These are phyloP conservation scores for Myochromella boudieri DNA, from an alignment of 768 basidiomycete genomes.

Conservation along the genomic window DNA sequence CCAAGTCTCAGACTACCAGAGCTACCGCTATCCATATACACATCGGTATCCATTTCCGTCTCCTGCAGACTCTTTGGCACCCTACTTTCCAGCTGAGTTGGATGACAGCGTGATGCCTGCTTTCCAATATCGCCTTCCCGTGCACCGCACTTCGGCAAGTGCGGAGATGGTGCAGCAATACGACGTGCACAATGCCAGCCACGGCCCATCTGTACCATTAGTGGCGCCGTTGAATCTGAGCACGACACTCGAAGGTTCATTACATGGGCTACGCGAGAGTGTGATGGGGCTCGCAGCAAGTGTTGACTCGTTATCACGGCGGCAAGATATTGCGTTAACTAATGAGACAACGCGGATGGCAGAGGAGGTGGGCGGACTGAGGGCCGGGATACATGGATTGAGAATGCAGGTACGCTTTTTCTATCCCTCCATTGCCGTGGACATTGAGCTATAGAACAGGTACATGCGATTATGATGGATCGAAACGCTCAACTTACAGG, in stretches of 20 bases:
- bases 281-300: slow-evolving; percentile 58
- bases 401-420: slow-evolving; percentile 65
- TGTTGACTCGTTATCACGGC: slow-evolving; percentile 59
- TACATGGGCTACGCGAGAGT: slow-evolving; percentile 57
- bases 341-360: slow-evolving; percentile 72
- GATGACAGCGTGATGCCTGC: slow-evolving; percentile 5
- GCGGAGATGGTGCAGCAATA: slow-evolving; percentile 5
- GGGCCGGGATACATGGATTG: slow-evolving; percentile 70
- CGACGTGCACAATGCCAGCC: slow-evolving; percentile 9
- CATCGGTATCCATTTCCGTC: not conserved
- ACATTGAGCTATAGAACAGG: slow-evolving; percentile 28
- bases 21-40: not conserved
- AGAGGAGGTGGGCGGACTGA: slow-evolving; percentile 71
- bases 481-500: slow-evolving; percentile 61
- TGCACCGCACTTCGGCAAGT: slow-evolving; percentile 2
- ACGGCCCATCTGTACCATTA: slow-evolving; percentile 10
- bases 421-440: not conserved
- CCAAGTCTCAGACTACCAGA: not conserved
- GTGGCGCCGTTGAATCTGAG: slow-evolving; percentile 65
- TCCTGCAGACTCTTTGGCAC: slow-evolving; percentile 13
- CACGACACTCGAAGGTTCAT: slow-evolving; percentile 62
- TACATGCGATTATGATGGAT: slow-evolving; percentile 77
- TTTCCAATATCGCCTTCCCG: not conserved
- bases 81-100: slow-evolving; percentile 20
- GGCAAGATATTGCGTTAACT: slow-evolving; percentile 63